phyloP scores from a whole-genome alignment of 192 early-diverging fungal genomes.

The Backusella parvicylindrica region DNA sequence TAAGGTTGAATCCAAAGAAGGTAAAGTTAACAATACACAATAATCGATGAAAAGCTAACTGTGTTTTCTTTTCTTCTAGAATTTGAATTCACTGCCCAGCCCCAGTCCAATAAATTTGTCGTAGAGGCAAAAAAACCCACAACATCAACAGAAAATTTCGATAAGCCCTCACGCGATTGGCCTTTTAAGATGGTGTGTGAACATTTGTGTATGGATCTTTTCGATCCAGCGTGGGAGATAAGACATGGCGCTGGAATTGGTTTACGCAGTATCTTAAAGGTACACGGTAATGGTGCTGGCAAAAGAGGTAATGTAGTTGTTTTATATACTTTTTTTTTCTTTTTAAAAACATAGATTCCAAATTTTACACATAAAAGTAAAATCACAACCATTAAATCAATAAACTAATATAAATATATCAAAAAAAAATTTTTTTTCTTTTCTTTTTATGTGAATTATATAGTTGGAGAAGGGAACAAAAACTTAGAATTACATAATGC shows the following conservation, averaged over 20 bases:
- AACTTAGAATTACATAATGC: conserved; percentile 70
- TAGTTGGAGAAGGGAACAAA: not conserved
- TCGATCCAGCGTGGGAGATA: conserved; percentile 83
- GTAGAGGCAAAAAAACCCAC: conserved; percentile 64
- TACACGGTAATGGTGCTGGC: conserved; percentile 82
- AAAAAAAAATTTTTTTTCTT: not conserved
- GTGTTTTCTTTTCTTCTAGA: not conserved
- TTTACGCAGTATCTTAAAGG: conserved; percentile 82
- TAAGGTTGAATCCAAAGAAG: conserved; percentile 28
- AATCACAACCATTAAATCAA: not conserved
- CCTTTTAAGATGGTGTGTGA: conserved; percentile 58
- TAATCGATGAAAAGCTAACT: not conserved
- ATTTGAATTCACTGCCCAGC: conserved; percentile 57
- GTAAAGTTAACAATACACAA: not conserved
- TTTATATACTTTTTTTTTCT: not conserved
- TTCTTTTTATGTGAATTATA: not conserved
- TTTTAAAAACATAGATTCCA: not conserved
- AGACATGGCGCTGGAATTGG: conserved; percentile 97
- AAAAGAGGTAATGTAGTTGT: conserved; percentile 41
- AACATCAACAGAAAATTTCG: conserved; percentile 4
- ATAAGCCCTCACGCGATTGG: conserved; percentile 45
- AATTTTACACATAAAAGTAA: not conserved
- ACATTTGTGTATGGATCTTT: conserved; percentile 53
- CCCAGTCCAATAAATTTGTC: conserved; percentile 59
- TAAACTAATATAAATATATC: not conserved